A percentile compares a stretch with the other conserved stretches of the same genome.
Conservation (phyloP, 805 yeast genomes). For the Saccharomycopsis guyanensis region DNA sequence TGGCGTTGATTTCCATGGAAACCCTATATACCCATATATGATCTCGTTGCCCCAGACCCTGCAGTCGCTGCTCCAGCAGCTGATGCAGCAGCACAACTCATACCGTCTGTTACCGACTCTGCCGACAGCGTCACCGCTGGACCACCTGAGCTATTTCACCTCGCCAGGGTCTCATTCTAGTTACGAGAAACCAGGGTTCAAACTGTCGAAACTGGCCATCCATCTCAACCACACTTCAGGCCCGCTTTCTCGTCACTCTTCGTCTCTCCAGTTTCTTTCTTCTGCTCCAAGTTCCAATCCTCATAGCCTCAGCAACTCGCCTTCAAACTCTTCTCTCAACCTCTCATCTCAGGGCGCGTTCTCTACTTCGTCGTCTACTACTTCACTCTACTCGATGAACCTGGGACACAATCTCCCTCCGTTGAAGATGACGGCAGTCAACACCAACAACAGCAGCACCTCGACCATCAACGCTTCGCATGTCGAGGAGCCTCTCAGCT, state of each 20-base stretch:
- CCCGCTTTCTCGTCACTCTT: neutral
- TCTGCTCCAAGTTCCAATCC: slow-evolving; percentile 25
- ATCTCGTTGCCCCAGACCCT: slow-evolving; percentile 8
- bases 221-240: slow-evolving; percentile 1
- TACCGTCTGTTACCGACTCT: slow-evolving; percentile 15
- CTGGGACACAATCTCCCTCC: slow-evolving; percentile 4
- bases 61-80: slow-evolving; percentile 10
- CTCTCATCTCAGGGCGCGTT: slow-evolving; percentile 4
- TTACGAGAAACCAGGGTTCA: slow-evolving; percentile 8
- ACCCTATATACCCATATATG: slow-evolving; percentile 21
- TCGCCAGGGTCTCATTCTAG: neutral
- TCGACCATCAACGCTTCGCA: neutral
- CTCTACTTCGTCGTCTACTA: slow-evolving; percentile 10
- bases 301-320: slow-evolving; percentile 35
- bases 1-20: slow-evolving; percentile 21
- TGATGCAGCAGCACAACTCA: neutral
- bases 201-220: slow-evolving; percentile 8
- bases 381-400: slow-evolving; percentile 14
- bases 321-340: slow-evolving; percentile 28
- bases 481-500: slow-evolving; percentile 15
- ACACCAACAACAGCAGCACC: neutral
- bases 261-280: neutral
- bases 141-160: slow-evolving; percentile 6
- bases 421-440: slow-evolving; percentile 12
- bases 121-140: slow-evolving; percentile 8